A percentile compares a stretch with the other conserved stretches of the same genome.
These are phyloP conservation scores for Linum tenue DNA, from an alignment of 345 rosid genomes.

Conservation along the genomic window DNA sequence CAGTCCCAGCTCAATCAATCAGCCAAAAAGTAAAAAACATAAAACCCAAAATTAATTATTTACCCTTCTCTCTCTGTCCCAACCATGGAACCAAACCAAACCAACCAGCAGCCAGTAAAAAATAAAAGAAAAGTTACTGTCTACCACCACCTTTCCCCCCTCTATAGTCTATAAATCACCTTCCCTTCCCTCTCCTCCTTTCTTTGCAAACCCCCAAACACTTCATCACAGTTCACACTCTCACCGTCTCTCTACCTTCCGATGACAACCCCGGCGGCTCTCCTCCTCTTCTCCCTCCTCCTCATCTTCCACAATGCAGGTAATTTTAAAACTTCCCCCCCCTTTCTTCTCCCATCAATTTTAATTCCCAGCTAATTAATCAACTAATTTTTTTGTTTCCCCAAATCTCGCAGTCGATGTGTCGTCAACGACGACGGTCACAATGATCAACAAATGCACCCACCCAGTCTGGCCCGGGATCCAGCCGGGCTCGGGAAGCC, in stretches of 20 bases:
- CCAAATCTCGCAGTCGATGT: constrained; percentile 15
- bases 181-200: no score
- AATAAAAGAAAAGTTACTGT: no score
- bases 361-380: background rate
- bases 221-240: no score
- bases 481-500: constrained; percentile 82
- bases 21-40: no score
- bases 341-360: background rate
- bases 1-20: no score
- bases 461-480: constrained; percentile 95
- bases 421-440: constrained; percentile 47
- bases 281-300: background rate
- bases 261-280: background rate
- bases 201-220: no score
- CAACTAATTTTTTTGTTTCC: background rate
- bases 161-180: no score
- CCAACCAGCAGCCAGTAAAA: no score
- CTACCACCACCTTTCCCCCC: no score
- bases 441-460: constrained; percentile 63
- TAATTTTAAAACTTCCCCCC: background rate
- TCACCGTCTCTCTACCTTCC: background rate
- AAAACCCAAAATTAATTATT: no score
- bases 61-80: no score
- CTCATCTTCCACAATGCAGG: background rate
- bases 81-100: no score